Percentiles rank a stretch among this genome's conserved stretches.
Evolutionary conservation across 1,284 basidiomycete genomes (phyloP).

Genomic region (Rhodotorula sp.): DNA sequence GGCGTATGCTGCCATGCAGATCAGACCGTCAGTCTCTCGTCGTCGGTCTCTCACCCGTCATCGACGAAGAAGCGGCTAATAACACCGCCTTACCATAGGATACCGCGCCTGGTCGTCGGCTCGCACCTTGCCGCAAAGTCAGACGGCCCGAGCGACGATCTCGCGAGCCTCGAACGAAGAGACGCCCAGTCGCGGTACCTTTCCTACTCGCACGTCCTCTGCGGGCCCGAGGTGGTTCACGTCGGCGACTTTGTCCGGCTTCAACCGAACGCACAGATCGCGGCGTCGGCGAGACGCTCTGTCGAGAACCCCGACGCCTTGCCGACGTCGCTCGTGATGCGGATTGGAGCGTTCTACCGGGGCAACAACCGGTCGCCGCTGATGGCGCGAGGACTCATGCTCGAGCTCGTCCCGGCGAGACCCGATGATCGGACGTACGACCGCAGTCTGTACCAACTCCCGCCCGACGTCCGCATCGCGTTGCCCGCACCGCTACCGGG

Average conservation of each 20-base stretch:
- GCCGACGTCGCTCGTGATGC: conserved; percentile 29
- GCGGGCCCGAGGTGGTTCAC: conserved; percentile 34
- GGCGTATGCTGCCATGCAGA: conserved; percentile 25
- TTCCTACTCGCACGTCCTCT: conserved; percentile 19
- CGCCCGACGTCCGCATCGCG: background rate
- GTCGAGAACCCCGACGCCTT: background rate
- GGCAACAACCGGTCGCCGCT: conserved; percentile 15
- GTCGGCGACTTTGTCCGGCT: conserved; percentile 35
- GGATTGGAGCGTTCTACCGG: conserved; percentile 16
- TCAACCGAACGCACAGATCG: conserved; percentile 15
- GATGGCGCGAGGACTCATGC: conserved; percentile 27
- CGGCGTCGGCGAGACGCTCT: background rate
- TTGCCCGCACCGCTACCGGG: conserved; percentile 25
- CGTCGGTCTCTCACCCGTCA: too few relatives aligned
- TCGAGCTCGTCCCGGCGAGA: conserved; percentile 23
- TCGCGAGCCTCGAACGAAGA: background rate
- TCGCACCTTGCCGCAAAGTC: conserved; percentile 17
- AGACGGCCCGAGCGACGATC: background rate
- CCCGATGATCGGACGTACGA: background rate
- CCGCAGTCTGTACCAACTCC: background rate
- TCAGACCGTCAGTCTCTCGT: conserved; percentile 24
- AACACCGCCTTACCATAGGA: background rate
- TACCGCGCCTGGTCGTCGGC: conserved; percentile 17
- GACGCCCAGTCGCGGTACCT: conserved; percentile 21
- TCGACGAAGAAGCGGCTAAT: background rate